Evolutionary conservation across 257 asterid genomes (phyloP), one percentile per base, ranked within the genome.

Genomic region (Lycium barbarum): DNA sequence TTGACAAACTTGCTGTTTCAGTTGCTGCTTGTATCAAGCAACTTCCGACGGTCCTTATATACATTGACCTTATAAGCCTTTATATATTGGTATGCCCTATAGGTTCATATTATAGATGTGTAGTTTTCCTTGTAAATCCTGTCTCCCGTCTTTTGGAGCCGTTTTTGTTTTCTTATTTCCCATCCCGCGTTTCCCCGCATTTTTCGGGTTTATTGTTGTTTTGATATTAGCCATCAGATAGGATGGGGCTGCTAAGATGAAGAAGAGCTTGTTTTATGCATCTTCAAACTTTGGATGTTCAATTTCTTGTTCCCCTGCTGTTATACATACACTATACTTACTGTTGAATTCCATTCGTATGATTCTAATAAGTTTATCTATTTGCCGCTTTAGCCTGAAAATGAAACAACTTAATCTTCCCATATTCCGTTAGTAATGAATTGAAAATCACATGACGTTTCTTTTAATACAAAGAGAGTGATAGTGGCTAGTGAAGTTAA

Each of bases 1-100:
- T 47, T 90, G 79, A 73, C 85, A 15, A 90, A 82, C 83, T 54
- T 90, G 57, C 71, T 95, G 85, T 18, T 86, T 26, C 58, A 85
- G 78, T 83, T 90, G 73, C 87, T 88, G 88, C 89, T 90, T 73
- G 68, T 84, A 5, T 72, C 85, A 72, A 89, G 84, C 80, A 74
- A 84, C 40, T 51, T 20, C 33, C 40, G 68, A 35, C 80, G 15
- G 26, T 55, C 49, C 58, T 10, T 85, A 0, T 9, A 84, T 80
- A 22, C 65, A 26, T 82, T 17, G 17, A 47, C 66, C 13, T 76
- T 81, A 10, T 85, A 59, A 71, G 76, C 63, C 63, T 9, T 59
- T 65, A 49, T 49, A 68, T 26, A 38, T 63, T 22, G 45, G 59
- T 22, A 74, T 40, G 18, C 70, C 83, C 55, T 12, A 67, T 84